These are phyloP conservation scores for Amanita exitialis DNA, from an alignment of 768 basidiomycete genomes.

Conservation along the genomic window DNA sequence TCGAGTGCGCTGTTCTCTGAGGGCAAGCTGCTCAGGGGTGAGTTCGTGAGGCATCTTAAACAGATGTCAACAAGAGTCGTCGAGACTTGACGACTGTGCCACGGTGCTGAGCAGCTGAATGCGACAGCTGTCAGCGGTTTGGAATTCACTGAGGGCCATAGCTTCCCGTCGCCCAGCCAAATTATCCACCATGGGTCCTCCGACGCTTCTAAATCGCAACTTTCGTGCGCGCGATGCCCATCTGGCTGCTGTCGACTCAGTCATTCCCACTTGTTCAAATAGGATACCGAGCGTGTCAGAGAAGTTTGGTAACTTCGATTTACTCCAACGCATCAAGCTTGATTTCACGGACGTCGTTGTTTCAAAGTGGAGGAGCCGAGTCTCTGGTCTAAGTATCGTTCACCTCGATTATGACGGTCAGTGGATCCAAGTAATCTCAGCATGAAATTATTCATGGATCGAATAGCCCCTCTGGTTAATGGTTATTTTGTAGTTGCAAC, in stretches of 20 bases:
- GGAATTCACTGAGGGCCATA: conserved; percentile 13
- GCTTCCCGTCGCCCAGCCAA: conserved; percentile 9
- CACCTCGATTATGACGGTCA: conserved; percentile 86
- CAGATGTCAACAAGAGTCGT: background rate
- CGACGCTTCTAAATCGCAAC: conserved; percentile 12
- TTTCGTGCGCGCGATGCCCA: conserved; percentile 21
- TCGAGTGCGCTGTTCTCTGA: conserved; percentile 38
- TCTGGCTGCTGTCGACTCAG: conserved; percentile 10
- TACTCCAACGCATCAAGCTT: conserved; percentile 65
- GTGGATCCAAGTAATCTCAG: conserved; percentile 11
- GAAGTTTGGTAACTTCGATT: conserved; percentile 72
- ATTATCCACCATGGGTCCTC: conserved; percentile 3
- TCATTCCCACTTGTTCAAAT: conserved; percentile 7
- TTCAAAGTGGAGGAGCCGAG: conserved; percentile 83
- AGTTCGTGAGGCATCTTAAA: conserved; percentile 1
- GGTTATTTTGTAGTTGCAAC: conserved; percentile 87
- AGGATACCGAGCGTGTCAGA: conserved; percentile 23
- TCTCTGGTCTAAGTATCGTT: conserved; percentile 82
- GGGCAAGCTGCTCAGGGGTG: conserved; percentile 48
- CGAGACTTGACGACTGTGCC: background rate
- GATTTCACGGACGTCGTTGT: conserved; percentile 74
- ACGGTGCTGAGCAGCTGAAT: conserved; percentile 22
- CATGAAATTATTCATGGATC: conserved; percentile 10
- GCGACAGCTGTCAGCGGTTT: conserved; percentile 22
- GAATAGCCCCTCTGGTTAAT: conserved; percentile 74